Percentiles rank a stretch among this genome's conserved stretches.
These are phyloP conservation scores for Mantamonas sphyraenae DNA, from an alignment of 78 protist genomes.

Conservation along the genomic window DNA sequence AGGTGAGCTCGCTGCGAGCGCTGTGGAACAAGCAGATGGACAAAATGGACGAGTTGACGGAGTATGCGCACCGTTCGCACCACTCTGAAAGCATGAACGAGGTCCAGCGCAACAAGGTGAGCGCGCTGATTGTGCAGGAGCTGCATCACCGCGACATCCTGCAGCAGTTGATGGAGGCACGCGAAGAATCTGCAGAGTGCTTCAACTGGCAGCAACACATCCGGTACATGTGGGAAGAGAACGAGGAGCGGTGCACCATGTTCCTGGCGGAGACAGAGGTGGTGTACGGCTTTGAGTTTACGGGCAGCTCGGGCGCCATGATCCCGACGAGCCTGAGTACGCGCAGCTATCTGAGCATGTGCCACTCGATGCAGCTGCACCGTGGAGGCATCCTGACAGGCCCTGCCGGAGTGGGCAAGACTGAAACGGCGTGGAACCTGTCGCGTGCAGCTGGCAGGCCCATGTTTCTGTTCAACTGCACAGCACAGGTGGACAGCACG, in stretches of 20 bases:
- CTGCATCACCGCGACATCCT: slow-evolving; percentile 71
- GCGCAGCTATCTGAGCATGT: slow-evolving; percentile 70
- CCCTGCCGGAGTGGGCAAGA: slow-evolving; percentile 77
- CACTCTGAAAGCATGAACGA: too few species aligned
- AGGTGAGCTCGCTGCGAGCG: slow-evolving; percentile 58
- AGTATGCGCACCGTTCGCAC: slow-evolving; percentile 11
- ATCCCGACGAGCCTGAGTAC: slow-evolving; percentile 74
- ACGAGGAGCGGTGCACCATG: slow-evolving; percentile 10
- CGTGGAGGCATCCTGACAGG: slow-evolving; percentile 63
- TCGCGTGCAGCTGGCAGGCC: slow-evolving; percentile 37
- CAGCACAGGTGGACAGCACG: slow-evolving; percentile 41
- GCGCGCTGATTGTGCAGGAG: slow-evolving; percentile 62
- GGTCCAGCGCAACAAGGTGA: slow-evolving; percentile 32
- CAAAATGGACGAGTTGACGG: slow-evolving; percentile 15
- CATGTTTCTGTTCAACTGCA: slow-evolving; percentile 28
- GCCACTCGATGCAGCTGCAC: slow-evolving; percentile 36
- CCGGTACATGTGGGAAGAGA: slow-evolving; percentile 45
- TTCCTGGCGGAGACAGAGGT: slow-evolving; percentile 42
- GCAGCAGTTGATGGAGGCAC: slow-evolving; percentile 1
- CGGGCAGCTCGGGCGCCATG: slow-evolving; percentile 81
- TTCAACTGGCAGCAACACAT: slow-evolving; percentile 69
- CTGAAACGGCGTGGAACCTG: slow-evolving; percentile 61
- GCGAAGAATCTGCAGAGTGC: slow-evolving; percentile 8
- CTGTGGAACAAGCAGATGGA: slow-evolving; percentile 19
- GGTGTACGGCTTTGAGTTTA: slow-evolving; percentile 60